Base-by-base conservation (phyloP, 371 early-diverging fungal species). In the Mucor mucedo region DNA sequence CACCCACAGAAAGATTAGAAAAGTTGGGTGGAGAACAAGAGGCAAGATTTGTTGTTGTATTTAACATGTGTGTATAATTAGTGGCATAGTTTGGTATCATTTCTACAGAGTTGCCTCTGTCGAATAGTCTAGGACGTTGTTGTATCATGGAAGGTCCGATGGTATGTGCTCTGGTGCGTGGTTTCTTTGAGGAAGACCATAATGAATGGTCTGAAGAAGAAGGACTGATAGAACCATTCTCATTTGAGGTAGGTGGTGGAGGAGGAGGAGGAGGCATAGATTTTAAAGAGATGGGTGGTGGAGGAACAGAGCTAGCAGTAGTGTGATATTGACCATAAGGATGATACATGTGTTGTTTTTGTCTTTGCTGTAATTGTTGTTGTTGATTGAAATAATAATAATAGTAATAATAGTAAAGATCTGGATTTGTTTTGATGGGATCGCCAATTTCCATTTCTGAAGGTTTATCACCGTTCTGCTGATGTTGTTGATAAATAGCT, bases 301-400 rank as follows among this genome's bases (percentile, higher is more conserved):
- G 62, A 16, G 67, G 67, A 11, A 58, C 28, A 21, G 56, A 50
- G 28, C 55, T 13, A 42, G 10, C 11, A 42, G 4, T 42, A 54
- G 4, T 60, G 55, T 4, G 56, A 56, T n/a, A 30, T 5, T 4
- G 45, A 47, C 9, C 30, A 48, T 44, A 59, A 5, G 41, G 40
- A 39, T 65, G 59, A 29, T 44, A 35, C 57, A 33, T 30, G n/a
- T 32, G 53, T 3, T 42, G 44, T 30, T 60, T 60, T 7, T 60
- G 45, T 42, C 60, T 60, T 10, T 56, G 67, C 27, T 69, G 59
- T 28, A 58, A 33, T 52, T 66, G 66, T 35, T 71, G 67, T 33
- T 67, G 68, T 49, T 71, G 52, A 54, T 67, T 67, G 41, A 58
- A 71, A n/a, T 71, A 71, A 38, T 71, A 71, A 35, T 71, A 71